Conservation (phyloP, 495 filamentous ascomycete genomes). For the Penicillium soppii region DNA sequence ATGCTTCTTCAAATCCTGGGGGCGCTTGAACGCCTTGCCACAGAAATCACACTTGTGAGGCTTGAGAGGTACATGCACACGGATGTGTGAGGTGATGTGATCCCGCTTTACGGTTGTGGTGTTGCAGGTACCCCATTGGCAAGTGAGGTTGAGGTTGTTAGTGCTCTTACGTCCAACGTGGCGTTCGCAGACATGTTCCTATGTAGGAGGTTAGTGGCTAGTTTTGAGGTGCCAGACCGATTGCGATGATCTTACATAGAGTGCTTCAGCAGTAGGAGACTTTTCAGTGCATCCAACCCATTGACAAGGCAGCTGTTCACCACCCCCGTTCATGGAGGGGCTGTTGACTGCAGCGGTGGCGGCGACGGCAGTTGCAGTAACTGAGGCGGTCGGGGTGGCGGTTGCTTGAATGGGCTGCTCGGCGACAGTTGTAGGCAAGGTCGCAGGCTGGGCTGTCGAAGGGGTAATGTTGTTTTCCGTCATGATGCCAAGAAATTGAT, state of each 20-base stretch:
- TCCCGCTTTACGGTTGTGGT: conserved; percentile 98
- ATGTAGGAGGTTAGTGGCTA: not conserved
- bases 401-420: conserved; percentile 24
- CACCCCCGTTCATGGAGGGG: conserved; percentile 35
- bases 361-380: conserved; percentile 37
- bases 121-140: conserved; percentile 94
- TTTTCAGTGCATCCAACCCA: conserved; percentile 86
- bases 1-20: conserved; percentile 99
- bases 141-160: conserved; percentile 96
- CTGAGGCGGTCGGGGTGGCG: conserved; percentile 27
- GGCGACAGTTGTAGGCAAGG: conserved; percentile 28
- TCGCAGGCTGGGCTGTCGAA: conserved; percentile 22
- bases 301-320: conserved; percentile 73
- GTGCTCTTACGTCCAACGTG: conserved; percentile 99
- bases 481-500: conserved; percentile 33
- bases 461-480: conserved; percentile 22
- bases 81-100: conserved; percentile 98
- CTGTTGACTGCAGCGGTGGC: conserved; percentile 46
- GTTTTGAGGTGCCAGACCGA: not conserved
- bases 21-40: conserved; percentile 98
- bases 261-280: conserved; percentile 72
- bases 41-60: conserved; percentile 99
- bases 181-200: conserved; percentile 98
- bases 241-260: conserved; percentile 72
- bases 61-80: conserved; percentile 96